These are phyloP conservation scores for Alopecurus myosuroides DNA, from an alignment of 176 grass and related monocot species.

Conservation along the genomic window DNA sequence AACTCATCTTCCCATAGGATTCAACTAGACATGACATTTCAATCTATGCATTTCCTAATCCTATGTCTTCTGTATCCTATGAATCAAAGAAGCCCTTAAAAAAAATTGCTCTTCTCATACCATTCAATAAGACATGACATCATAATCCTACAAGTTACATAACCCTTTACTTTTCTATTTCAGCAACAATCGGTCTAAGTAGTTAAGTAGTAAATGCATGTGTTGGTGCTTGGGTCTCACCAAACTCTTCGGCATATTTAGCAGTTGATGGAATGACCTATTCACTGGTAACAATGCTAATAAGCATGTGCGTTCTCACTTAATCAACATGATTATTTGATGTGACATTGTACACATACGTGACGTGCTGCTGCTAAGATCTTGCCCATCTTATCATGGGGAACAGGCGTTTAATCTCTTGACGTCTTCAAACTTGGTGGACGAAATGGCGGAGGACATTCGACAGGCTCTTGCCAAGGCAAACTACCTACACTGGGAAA, in stretches of 20 bases:
- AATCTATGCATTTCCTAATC: too few species aligned
- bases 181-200: too few species aligned
- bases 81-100: too few species aligned
- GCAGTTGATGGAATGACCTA: background rate
- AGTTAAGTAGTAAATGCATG: too few species aligned
- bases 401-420: slow-evolving; percentile 66
- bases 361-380: background rate
- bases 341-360: background rate
- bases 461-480: slow-evolving; percentile 73
- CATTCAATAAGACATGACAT: too few species aligned
- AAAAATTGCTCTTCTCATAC: too few species aligned
- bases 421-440: slow-evolving; percentile 30
- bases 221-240: background rate
- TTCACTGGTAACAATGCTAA: background rate
- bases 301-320: too few species aligned
- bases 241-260: background rate
- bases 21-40: too few species aligned
- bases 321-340: slow-evolving; percentile 1
- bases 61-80: too few species aligned
- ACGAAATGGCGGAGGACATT: slow-evolving; percentile 52
- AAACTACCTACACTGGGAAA: slow-evolving; percentile 76
- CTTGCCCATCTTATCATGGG: background rate
- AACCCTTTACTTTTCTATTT: too few species aligned
- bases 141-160: too few species aligned
- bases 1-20: too few species aligned